These are phyloP conservation scores for Alternaria consortialis DNA, from an alignment of 2,329 filamentous ascomycete species.

Conservation along the genomic window DNA sequence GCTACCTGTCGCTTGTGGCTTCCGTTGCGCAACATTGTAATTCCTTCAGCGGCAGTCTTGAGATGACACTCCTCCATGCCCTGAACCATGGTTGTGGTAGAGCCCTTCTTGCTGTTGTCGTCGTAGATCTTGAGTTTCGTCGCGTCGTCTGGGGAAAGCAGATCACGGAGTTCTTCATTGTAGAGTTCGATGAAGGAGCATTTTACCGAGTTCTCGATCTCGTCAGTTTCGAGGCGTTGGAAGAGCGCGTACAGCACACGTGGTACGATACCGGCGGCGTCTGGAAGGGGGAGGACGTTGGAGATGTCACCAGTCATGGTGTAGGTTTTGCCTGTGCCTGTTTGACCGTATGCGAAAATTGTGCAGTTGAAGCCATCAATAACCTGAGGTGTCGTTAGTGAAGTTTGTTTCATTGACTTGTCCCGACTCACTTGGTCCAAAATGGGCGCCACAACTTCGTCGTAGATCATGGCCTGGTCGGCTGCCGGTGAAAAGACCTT, in stretches of 20 bases:
- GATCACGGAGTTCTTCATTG: slow-evolving; percentile 93
- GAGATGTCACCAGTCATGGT: slow-evolving; percentile 99
- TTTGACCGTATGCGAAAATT: slow-evolving; percentile 98
- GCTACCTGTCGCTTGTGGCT: slow-evolving; percentile 97
- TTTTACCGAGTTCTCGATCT: slow-evolving; percentile 87
- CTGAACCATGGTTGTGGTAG: slow-evolving; percentile 86
- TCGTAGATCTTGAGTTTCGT: slow-evolving; percentile 95
- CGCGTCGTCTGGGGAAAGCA: slow-evolving; percentile 82
- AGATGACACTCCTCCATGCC: slow-evolving; percentile 98
- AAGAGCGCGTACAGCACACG: slow-evolving; percentile 89
- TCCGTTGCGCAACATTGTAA: slow-evolving; percentile 86
- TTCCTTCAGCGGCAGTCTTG: slow-evolving; percentile 81
- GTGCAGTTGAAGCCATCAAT: slow-evolving; percentile 96
- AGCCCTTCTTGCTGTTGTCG: slow-evolving; percentile 83
- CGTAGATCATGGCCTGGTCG: slow-evolving; percentile 92
- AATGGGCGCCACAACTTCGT: slow-evolving; percentile 93
- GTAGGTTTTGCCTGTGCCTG: slow-evolving; percentile 97
- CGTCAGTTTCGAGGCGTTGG: slow-evolving; percentile 78
- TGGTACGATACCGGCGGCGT: slow-evolving; percentile 94
- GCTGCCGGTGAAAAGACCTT: slow-evolving; percentile 96
- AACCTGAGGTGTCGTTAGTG: slow-evolving; percentile 67
- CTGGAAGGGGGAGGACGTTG: slow-evolving; percentile 87
- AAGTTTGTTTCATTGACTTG: not conserved
- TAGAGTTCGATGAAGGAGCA: slow-evolving; percentile 99
- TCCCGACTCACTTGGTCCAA: slow-evolving; percentile 76